Base-by-base conservation (phyloP, 306 rosid species). In the Vachellia collinsii region DNA sequence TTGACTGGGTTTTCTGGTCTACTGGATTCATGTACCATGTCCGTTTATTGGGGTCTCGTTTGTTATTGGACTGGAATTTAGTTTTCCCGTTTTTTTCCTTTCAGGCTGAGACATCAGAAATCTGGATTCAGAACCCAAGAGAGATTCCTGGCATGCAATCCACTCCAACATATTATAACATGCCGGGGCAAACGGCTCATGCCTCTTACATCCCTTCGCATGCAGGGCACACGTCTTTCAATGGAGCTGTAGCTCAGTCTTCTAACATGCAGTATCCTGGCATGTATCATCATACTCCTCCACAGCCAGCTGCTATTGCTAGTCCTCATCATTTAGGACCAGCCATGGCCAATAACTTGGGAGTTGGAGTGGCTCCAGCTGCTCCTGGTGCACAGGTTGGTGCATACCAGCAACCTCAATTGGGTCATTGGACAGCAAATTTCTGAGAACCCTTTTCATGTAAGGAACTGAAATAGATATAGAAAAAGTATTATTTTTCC, bases 221-320 rank as follows among this genome's bases (percentile, higher is more conserved):
- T 74, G 83, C 92, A 0, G 92, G 94, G 42, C 99, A 93, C 41
- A 87, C 92, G 59, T 87, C 92, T 51, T 95, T 88, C 87, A 91
- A 88, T 79, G 94, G 96, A 7, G 98, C 95, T 37, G 94, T 92
- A 22, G 94, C 97, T 71, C 97, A 93, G 62, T 93, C 99, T 65
- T 89, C 99, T n/a, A 98, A 96, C 91, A 89, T 93, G 99, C 99
- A 96, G 83, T 96, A 87, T 79, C 97, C 98, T 1, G 94, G 98
- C n/a, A 75, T 96, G 90, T 96, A 93, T 82, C 99, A 96, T 37
- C 99, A 95, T 37, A 88, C 97, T 77, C 83, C 97, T 74, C 90
- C 84, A 0, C 99, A 93, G 84, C 93, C 90, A 53, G 86, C 88
- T 23, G 84, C 92, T 67, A 85, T 94, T 10, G 87, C 92, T 50